Conservation (phyloP, 768 basidiomycete genomes). For the Solioccasus polychromus region DNA sequence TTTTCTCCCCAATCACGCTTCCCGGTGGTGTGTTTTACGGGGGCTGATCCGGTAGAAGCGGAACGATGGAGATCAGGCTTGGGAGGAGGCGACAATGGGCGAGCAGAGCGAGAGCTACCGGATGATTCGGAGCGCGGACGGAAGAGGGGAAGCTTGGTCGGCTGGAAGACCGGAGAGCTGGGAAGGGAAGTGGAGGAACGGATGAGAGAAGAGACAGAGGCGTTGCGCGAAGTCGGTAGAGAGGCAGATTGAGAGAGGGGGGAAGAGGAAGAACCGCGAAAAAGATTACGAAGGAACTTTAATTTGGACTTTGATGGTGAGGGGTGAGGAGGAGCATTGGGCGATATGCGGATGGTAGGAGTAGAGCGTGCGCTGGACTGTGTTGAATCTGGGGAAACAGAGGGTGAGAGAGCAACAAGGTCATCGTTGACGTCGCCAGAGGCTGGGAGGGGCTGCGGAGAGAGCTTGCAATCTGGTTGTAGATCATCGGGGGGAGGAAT, state of each 20-base stretch:
- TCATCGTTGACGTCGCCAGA: constrained; percentile 4
- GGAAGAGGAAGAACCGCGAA: constrained; percentile 19
- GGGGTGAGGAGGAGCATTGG: neutral
- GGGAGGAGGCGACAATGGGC: constrained; percentile 16
- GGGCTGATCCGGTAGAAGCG: constrained; percentile 18
- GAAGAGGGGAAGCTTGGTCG: constrained; percentile 23
- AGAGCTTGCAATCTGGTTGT: constrained; percentile 15
- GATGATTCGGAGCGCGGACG: constrained; percentile 22
- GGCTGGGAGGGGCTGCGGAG: neutral
- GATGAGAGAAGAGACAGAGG: constrained; percentile 13
- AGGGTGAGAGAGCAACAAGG: constrained; percentile 15
- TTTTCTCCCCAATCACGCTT: constrained; percentile 6
- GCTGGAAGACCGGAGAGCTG: constrained; percentile 9
- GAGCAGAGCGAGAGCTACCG: neutral
- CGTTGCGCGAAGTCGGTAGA: constrained; percentile 11
- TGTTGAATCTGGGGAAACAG: constrained; percentile 19
- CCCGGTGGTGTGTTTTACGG: neutral
- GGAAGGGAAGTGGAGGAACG: constrained; percentile 14
- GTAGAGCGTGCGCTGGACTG: constrained; percentile 21
- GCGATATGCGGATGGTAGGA: constrained; percentile 18
- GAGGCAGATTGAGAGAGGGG: constrained; percentile 10
- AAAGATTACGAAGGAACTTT: constrained; percentile 4
- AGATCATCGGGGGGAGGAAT: constrained; percentile 31
- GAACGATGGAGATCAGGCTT: constrained; percentile 15
- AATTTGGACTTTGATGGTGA: too few relatives aligned